Percentiles rank a stretch among this genome's conserved stretches.
Conservation (phyloP, 805 yeast species). For the Suhomyces kilbournensis region DNA sequence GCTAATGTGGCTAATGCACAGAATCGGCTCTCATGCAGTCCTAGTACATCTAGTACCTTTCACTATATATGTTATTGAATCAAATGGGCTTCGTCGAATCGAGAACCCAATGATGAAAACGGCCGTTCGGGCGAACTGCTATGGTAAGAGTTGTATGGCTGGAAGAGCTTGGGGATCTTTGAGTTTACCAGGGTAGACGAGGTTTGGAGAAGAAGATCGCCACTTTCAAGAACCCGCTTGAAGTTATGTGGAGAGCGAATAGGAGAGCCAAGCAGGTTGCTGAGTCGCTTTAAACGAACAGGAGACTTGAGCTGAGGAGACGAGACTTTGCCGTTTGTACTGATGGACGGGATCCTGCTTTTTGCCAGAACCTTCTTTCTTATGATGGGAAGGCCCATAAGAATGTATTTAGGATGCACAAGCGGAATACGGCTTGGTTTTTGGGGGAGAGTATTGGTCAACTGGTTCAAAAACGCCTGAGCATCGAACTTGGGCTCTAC, state of each 20-base stretch:
- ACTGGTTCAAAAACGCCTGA: not conserved
- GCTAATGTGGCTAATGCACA: too few species aligned
- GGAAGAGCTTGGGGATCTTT: conserved; percentile 1
- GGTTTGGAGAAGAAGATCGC: not conserved
- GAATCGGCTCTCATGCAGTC: too few species aligned
- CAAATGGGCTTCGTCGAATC: conserved; percentile 31
- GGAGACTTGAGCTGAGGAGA: conserved; percentile 9
- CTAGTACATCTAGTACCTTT: too few species aligned
- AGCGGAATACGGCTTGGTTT: conserved; percentile 24
- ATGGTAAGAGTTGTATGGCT: not conserved
- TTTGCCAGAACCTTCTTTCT: conserved; percentile 14
- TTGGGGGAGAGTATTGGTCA: conserved; percentile 2
- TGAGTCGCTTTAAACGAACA: not conserved
- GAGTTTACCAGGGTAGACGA: not conserved
- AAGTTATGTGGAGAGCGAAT: not conserved
- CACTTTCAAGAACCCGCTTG: conserved; percentile 5
- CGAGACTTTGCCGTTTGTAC: conserved; percentile 19
- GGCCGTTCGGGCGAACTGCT: conserved; percentile 36
- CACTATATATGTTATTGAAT: conserved; percentile 13
- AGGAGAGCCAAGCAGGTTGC: conserved; percentile 1
- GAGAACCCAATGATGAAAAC: conserved; percentile 30
- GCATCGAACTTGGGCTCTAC: not conserved
- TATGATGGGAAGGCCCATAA: conserved; percentile 21
- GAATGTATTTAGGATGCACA: conserved; percentile 19
- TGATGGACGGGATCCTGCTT: conserved; percentile 27